Conservation (phyloP, 768 basidiomycete genomes). For the Leccinum ochraceum region DNA sequence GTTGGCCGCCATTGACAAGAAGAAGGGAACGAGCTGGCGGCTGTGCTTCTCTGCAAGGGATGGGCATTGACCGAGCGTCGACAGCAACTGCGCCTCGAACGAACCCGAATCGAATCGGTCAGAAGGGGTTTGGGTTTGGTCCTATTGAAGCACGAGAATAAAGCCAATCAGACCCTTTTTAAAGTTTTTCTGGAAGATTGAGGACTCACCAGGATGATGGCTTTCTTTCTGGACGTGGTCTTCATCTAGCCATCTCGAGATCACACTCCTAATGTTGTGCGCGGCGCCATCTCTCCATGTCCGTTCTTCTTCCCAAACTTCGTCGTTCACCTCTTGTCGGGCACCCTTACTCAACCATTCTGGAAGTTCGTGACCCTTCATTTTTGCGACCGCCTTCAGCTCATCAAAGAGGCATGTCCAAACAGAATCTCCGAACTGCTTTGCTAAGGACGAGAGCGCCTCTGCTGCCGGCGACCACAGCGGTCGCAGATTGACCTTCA, state of each 20-base stretch:
- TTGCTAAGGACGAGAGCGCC: slow-evolving; percentile 55
- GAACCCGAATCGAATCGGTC: slow-evolving; percentile 71
- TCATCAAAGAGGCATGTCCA: slow-evolving; percentile 75
- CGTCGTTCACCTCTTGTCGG: slow-evolving; percentile 24
- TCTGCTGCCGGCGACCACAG: slow-evolving; percentile 82
- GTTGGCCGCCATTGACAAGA: slow-evolving; percentile 52
- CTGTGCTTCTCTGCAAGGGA: slow-evolving; percentile 84
- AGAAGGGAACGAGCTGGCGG: slow-evolving; percentile 82
- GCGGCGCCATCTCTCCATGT: slow-evolving; percentile 77
- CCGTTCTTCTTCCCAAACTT: slow-evolving; percentile 65
- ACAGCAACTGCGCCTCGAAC: slow-evolving; percentile 82
- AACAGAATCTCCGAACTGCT: slow-evolving; percentile 64
- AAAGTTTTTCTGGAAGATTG: background rate
- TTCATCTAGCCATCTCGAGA: slow-evolving; percentile 48
- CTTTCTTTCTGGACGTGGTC: slow-evolving; percentile 25
- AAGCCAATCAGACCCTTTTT: background rate
- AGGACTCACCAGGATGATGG: slow-evolving; percentile 38
- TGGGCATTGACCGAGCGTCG: slow-evolving; percentile 65
- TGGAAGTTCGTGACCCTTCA: slow-evolving; percentile 8
- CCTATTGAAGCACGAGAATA: slow-evolving; percentile 26
- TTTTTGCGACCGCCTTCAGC: slow-evolving; percentile 40
- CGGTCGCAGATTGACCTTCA: slow-evolving; percentile 92
- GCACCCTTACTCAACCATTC: slow-evolving; percentile 29
- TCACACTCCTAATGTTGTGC: slow-evolving; percentile 54
- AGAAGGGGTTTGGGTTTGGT: slow-evolving; percentile 31